Evolutionary conservation across 768 basidiomycete genomes (phyloP), one percentile per base, ranked within the genome.

Genomic region (Phlebiopsis flavidoalba): DNA sequence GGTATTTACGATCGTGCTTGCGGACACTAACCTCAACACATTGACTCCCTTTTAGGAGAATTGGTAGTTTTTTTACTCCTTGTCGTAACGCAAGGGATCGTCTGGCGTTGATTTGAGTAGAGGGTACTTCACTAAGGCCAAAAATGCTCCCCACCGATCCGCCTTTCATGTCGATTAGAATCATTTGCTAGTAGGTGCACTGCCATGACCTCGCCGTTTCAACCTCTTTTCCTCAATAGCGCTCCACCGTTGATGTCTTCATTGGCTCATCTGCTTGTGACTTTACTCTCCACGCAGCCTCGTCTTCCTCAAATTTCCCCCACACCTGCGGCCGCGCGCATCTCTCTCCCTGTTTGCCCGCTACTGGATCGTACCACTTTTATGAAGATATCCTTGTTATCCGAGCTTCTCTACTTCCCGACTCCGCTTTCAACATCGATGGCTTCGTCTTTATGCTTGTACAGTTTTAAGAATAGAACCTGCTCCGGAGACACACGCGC

Each of bases 291-390:
- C 67, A 60, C 60, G 51, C 77, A 78, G 53, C 64, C 68, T 87
- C 85, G 57, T 81, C 74, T 46, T 82, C 88, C 66, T 85, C 86
- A 21, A 80, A n/a, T n/a, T n/a, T 60, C 56, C 75, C 76, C 68
- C 77, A 88, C 11, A 84, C 82, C 60, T 80, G n/a, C n/a, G n/a
- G n/a, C n/a, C 82, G 58, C 83, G 80, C 46, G 84, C 83, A 66
- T 93, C 91, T 58, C 80, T 75, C 72, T 93, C 91, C 50, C 93
- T 81, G 65, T 93, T n/a, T 94, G 8, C 91, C 88, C 1, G 87
- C 78, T 45, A 89, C 84, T n/a, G 91, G 78, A 0, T 92, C 90
- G 73, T 98, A n/a, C 95, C 2, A 96, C 94, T 1, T 95, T 97
- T 58, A 98, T 77, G 71, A 93, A 93, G 60, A 98, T 90, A 0